These are phyloP conservation scores for Ogataea naganishii DNA, from an alignment of 805 yeast genomes.

Conservation along the genomic window DNA sequence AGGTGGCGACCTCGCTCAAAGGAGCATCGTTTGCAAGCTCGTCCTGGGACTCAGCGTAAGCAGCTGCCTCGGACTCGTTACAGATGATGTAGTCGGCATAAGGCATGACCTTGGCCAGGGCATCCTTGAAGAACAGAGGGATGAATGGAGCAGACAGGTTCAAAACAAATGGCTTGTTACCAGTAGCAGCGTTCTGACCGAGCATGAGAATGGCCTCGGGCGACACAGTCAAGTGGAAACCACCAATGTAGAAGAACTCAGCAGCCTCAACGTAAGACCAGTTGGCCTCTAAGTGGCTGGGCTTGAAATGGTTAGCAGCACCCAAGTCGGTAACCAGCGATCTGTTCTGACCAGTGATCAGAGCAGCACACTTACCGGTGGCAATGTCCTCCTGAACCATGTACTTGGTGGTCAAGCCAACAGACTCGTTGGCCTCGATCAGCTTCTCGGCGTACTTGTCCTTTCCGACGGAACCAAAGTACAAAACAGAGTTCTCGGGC, in stretches of 20 bases:
- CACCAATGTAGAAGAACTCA: conserved; percentile 85
- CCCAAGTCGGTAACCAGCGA: conserved; percentile 93
- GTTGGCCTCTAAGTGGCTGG: conserved; percentile 83
- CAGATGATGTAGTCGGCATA: conserved; percentile 90
- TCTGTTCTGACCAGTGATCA: conserved; percentile 81
- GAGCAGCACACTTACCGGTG: conserved; percentile 98
- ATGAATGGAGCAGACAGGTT: conserved; percentile 97
- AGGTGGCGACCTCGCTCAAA: conserved; percentile 70
- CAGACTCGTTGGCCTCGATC: conserved; percentile 71
- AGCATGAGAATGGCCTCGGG: conserved; percentile 86
- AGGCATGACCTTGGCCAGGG: conserved; percentile 69
- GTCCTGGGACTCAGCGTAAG: conserved; percentile 83
- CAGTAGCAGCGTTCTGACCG: conserved; percentile 69
- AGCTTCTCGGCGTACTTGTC: conserved; percentile 81
- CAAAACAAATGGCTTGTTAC: conserved; percentile 67
- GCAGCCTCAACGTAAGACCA: conserved; percentile 82
- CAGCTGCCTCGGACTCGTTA: conserved; percentile 94
- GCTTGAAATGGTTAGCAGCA: conserved; percentile 96
- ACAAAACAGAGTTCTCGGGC: conserved; percentile 74
- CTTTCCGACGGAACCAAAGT: conserved; percentile 94
- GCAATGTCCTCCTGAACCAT: conserved; percentile 67
- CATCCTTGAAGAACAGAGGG: conserved; percentile 90
- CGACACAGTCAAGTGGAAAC: conserved; percentile 97
- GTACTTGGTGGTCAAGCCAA: conserved; percentile 84
- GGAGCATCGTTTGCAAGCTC: conserved; percentile 40